Conservation (phyloP, 2,329 filamentous ascomycete species). For the Fusarium nanum region DNA sequence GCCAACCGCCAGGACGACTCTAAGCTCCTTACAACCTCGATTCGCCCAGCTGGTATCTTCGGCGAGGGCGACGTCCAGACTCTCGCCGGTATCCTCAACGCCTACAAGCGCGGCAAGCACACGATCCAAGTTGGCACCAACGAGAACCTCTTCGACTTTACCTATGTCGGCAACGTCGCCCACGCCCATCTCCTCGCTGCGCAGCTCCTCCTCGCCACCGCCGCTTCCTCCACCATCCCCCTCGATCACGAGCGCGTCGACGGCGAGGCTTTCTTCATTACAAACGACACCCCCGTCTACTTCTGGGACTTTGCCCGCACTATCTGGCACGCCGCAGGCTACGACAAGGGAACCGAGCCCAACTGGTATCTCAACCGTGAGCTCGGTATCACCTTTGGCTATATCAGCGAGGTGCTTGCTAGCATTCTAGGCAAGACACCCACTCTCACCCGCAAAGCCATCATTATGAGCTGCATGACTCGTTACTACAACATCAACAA, state of each 20-base stretch:
- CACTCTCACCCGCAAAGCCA: slow-evolving; percentile 69
- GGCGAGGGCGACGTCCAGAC: slow-evolving; percentile 87
- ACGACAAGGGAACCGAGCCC: slow-evolving; percentile 61
- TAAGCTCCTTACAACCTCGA: slow-evolving; percentile 78
- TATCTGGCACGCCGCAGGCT: slow-evolving; percentile 76
- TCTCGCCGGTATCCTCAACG: slow-evolving; percentile 78
- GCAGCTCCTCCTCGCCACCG: slow-evolving; percentile 73
- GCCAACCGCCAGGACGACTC: slow-evolving; percentile 73
- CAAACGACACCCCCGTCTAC: slow-evolving; percentile 87
- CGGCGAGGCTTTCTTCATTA: slow-evolving; percentile 90
- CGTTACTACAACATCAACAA: slow-evolving; percentile 83
- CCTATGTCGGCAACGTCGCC: slow-evolving; percentile 72
- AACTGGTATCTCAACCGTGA: slow-evolving; percentile 67
- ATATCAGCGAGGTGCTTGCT: slow-evolving; percentile 64
- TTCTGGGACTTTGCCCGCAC: slow-evolving; percentile 90
- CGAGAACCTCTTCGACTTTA: slow-evolving; percentile 72
- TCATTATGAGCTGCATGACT: slow-evolving; percentile 78
- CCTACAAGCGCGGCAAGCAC: slow-evolving; percentile 75
- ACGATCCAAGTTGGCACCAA: slow-evolving; percentile 82
- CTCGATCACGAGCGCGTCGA: slow-evolving; percentile 80
- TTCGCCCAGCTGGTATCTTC: slow-evolving; percentile 90
- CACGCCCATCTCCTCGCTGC: slow-evolving; percentile 88
- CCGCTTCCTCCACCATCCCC: slow-evolving; percentile 67
- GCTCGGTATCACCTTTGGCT: slow-evolving; percentile 64
- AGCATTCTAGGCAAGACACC: slow-evolving; percentile 63